Evolutionary conservation across 139 green algal genomes (phyloP).

Genomic region (Picochlorum sp.): DNA sequence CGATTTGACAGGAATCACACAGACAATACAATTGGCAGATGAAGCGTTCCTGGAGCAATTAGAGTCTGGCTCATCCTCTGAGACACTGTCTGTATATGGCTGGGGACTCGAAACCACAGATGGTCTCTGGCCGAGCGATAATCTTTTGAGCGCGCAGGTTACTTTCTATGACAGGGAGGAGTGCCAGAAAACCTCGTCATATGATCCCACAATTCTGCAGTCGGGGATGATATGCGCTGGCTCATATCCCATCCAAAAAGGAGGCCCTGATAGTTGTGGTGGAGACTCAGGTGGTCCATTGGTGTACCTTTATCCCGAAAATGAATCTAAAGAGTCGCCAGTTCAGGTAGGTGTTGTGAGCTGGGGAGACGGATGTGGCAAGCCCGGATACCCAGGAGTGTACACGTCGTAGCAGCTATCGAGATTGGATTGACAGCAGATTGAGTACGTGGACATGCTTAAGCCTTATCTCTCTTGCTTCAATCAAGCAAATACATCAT

Average conservation of each 20-base stretch:
- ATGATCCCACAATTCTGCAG: not conserved
- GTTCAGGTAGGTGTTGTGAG: not conserved
- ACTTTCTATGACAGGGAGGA: not conserved
- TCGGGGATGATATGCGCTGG: not conserved
- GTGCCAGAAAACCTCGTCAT: not conserved
- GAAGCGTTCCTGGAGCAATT: not conserved
- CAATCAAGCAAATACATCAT: not conserved
- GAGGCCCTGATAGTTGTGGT: not conserved
- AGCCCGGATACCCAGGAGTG: not conserved
- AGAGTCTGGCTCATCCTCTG: not conserved
- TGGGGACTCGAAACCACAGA: not conserved
- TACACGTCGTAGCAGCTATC: slow-evolving; percentile 4
- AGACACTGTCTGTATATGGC: not conserved
- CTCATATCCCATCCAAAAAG: not conserved
- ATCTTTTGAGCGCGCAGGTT: not conserved
- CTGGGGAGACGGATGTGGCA: not conserved
- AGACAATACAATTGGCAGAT: not conserved
- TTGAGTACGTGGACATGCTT: not conserved
- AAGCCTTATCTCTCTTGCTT: not conserved
- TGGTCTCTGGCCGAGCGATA: not conserved
- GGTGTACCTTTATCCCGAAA: not conserved
- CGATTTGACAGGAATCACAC: not conserved
- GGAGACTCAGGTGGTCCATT: slow-evolving; percentile 2
- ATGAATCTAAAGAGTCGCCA: not conserved
- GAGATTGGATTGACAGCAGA: not conserved